phyloP scores from a whole-genome alignment of 1,284 basidiomycete genomes.

The Moniliella sp. region DNA sequence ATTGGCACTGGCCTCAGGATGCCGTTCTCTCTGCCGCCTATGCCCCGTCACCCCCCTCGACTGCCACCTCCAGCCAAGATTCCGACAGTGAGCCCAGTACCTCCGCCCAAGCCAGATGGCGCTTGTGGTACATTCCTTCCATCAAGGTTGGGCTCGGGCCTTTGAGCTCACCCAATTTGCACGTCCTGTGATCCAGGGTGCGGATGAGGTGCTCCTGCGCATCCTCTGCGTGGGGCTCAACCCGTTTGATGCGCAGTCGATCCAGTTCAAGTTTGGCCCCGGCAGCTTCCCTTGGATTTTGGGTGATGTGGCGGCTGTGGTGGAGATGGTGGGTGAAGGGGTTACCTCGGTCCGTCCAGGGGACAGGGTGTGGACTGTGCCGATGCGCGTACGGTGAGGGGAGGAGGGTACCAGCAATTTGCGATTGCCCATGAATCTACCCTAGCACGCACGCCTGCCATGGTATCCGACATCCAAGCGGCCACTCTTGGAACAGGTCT shows the following conservation, averaged over 20 bases:
- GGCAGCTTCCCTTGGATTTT: slow-evolving; percentile 30
- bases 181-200: slow-evolving; percentile 1
- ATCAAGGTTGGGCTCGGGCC: slow-evolving; percentile 16
- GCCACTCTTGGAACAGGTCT: slow-evolving; percentile 24
- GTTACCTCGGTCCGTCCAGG: slow-evolving; percentile 37
- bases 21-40: too few relatives aligned
- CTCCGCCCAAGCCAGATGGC: too few relatives aligned
- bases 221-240: slow-evolving; percentile 16
- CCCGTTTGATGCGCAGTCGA: slow-evolving; percentile 19
- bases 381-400: slow-evolving; percentile 12
- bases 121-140: slow-evolving; percentile 12
- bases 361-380: slow-evolving; percentile 34
- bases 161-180: slow-evolving; percentile 15
- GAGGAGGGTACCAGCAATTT: slow-evolving; percentile 17
- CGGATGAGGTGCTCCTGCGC: slow-evolving; percentile 9
- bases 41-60: too few relatives aligned
- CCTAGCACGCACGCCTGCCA: slow-evolving; percentile 7
- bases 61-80: too few relatives aligned
- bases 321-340: slow-evolving; percentile 36
- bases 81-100: too few relatives aligned
- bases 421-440: slow-evolving; percentile 9
- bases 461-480: slow-evolving; percentile 9
- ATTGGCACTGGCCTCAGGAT: too few relatives aligned
- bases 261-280: slow-evolving; percentile 22
- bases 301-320: slow-evolving; percentile 37